Evolutionary conservation across 2,329 filamentous ascomycete species (phyloP), one percentile per base, ranked within the genome.

Genomic region (Colletotrichum sp.): DNA sequence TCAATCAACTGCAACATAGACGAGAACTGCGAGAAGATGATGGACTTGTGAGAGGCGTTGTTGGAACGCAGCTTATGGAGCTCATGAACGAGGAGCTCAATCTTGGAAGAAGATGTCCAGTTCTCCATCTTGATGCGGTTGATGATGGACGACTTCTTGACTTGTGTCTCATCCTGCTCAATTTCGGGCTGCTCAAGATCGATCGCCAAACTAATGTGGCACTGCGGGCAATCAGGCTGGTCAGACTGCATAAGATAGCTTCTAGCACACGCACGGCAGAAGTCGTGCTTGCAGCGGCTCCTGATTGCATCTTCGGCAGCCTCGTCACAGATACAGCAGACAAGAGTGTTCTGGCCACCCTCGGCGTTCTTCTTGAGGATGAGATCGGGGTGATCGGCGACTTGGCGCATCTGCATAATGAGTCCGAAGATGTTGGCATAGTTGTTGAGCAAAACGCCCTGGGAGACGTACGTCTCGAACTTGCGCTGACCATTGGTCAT

Each of bases 371-470:
- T 98, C 87, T 96, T 98, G 77, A 99, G 86, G 65, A 99, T 94
- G 44, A 99, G 86, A 85, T 99, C 97, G 0, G 97, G 97, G 82
- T 99, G 97, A 79, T 99, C 97, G 9, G 97, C 96, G 30, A 98
- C 95, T 86, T 99, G 97, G 71, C 97, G 94, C 96, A 99, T 99
- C 85, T 98, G 96, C 95, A 99, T 99, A 82, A 99, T 98, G 71
- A 99, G 90, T 82, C 96, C 96, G 81, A 99, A 99, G 79, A 99
- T 99, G 84, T 99, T 99, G 87, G 97, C 97, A 80, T 99, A 99
- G 83, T 98, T 98, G 88, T 99, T 96, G 77, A 99, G 90, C 85
- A 99, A 92, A 24, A 99, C 96, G 87, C 96, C 96, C 78, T 96
- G 95, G 21, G 95, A 94, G 49, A 99, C 97, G 79, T 99, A 99